A percentile compares a stretch with the other conserved stretches of the same genome.
These are phyloP conservation scores for Pleurostoma richardsiae DNA, from an alignment of 2,329 filamentous ascomycete genomes.

Conservation along the genomic window DNA sequence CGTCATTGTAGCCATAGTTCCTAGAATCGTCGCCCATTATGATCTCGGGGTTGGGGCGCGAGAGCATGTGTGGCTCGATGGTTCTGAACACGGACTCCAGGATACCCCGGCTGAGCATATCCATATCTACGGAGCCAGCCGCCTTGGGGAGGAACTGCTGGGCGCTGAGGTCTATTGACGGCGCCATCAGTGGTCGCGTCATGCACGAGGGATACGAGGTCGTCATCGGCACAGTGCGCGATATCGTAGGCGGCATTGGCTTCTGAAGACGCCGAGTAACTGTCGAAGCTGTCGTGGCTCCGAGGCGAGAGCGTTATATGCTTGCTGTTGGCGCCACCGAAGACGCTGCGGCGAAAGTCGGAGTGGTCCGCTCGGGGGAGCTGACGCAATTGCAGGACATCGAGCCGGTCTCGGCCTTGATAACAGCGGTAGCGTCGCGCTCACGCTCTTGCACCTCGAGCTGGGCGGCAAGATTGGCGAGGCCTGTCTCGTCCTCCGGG, in stretches of 20 bases:
- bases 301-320: constrained; percentile 47
- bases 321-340: constrained; percentile 28
- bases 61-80: constrained; percentile 51
- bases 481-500: constrained; percentile 55
- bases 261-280: constrained; percentile 14
- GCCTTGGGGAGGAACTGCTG: constrained; percentile 38
- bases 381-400: constrained; percentile 35
- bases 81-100: constrained; percentile 47
- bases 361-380: constrained; percentile 52
- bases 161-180: constrained; percentile 24
- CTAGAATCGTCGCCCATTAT: constrained; percentile 55
- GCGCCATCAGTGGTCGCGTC: constrained; percentile 15
- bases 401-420: constrained; percentile 26
- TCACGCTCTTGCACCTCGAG: constrained; percentile 42
- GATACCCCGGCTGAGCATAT: constrained; percentile 43
- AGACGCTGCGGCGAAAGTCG: constrained; percentile 43
- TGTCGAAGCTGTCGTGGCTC: constrained; percentile 41
- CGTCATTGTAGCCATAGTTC: constrained; percentile 45
- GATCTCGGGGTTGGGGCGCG: constrained; percentile 45
- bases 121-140: constrained; percentile 33
- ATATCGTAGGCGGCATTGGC: constrained; percentile 1
- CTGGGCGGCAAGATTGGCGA: constrained; percentile 51
- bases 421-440: constrained; percentile 22
- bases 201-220: constrained; percentile 27
- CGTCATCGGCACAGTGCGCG: constrained; percentile 15